Percentiles rank a stretch among this genome's conserved stretches.
Conservation (phyloP, 2,329 filamentous ascomycete species). For the Nemania sp. region DNA sequence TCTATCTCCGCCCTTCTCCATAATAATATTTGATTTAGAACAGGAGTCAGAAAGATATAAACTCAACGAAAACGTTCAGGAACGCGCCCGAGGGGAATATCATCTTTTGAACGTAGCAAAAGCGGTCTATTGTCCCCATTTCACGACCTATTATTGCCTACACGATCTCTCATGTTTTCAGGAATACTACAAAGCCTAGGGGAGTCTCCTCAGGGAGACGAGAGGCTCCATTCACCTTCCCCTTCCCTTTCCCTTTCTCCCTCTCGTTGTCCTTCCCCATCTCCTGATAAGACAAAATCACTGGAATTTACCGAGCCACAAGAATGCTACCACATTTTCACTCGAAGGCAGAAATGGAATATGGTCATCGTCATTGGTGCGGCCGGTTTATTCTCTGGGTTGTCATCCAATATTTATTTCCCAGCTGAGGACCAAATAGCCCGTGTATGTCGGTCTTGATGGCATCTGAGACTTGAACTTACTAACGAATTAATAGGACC, state of each 20-base stretch:
- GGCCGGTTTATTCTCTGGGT: conserved; percentile 17
- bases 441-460: neutral
- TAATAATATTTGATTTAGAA: conserved; percentile 11
- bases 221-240: too few species aligned
- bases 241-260: too few species aligned
- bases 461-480: neutral
- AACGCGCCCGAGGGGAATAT: neutral
- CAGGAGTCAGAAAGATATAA: neutral
- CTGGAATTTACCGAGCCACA: neutral
- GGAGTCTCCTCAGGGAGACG: conserved; percentile 10
- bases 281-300: conserved; percentile 1
- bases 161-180: neutral
- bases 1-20: conserved; percentile 4
- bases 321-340: conserved; percentile 18
- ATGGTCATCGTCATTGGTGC: conserved; percentile 12
- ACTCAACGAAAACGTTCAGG: neutral
- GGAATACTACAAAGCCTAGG: neutral
- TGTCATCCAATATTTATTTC: conserved; percentile 26
- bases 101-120: neutral
- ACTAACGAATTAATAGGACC: conserved; percentile 9
- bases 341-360: conserved; percentile 14
- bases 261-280: neutral
- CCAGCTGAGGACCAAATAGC: conserved; percentile 9
- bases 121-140: neutral
- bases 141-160: neutral